Evolutionary conservation across 2,329 filamentous ascomycete species (phyloP), one percentile per base, ranked within the genome.

Genomic region (Ophiostoma pallidulum): DNA sequence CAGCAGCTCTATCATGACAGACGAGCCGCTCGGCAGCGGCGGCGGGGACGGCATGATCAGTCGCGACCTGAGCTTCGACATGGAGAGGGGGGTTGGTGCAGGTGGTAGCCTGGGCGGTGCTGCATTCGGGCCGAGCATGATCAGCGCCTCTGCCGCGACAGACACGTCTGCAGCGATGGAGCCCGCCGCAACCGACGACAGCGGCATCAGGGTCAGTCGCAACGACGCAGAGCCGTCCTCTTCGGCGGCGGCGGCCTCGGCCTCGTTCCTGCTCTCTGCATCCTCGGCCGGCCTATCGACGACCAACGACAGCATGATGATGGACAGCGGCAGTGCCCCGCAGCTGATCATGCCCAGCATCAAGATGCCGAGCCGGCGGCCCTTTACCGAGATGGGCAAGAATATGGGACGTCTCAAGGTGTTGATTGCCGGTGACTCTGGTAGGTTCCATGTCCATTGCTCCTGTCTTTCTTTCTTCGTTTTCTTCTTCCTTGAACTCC

Each of bases 301-400:
- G 2, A 26, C 33, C 5, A 16, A 35, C 14, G 28, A 39, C 45
- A 53, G 18, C 39, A 62, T 68, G 62, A 62, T 69, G 63, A 55
- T 65, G 53, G 59, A 81, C 76, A 61, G 72, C 50, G 66, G 67
- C 41, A 70, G 63, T 52, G 73, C 71, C 35, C 84, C 84, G 20
- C 90, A 97, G 64, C 75, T 98, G n/a, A 86, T 98, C 51, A 98
- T 98, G 92, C 92, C 92, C 5, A 95, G 89, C 60, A 83, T 98
- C 58, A 82, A 79, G 52, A 92, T 98, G 78, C 91, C 92, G 4
- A 85, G 80, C 51, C 80, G 92, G 42, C 77, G 89, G 44, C 90
- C 90, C 0, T 97, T 97, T 63, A 96, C 92, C 0, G 80, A 85
- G n/a, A 77, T 77, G 40, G 92, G 92, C 14, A 91, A 84, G 66